phyloP scores from a whole-genome alignment of 164 flowering plant species.

The Annona cherimola region DNA sequence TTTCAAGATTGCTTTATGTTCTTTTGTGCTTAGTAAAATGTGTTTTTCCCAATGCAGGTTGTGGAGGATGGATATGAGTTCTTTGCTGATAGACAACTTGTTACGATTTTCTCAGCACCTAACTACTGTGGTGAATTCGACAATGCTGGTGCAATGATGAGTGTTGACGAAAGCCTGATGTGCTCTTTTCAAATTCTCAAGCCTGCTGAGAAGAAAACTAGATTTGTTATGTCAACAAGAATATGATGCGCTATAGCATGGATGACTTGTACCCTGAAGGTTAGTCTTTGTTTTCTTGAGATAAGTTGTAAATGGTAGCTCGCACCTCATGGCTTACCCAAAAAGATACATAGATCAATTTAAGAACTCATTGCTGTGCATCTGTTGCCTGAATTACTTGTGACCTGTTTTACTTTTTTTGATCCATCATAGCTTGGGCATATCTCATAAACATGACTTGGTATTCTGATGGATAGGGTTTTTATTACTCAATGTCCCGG shows the following conservation, averaged over 20 bases:
- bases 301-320: too few relatives aligned
- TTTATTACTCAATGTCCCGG: too few relatives aligned
- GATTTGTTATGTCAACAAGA: conserved; percentile 37
- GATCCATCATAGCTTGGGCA: too few relatives aligned
- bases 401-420: too few relatives aligned
- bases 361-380: too few relatives aligned
- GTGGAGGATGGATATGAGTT: conserved; percentile 91
- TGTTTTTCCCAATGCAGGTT: conserved; percentile 41
- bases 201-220: conserved; percentile 56
- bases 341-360: too few relatives aligned
- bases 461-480: too few relatives aligned
- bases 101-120: conserved; percentile 84
- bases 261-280: background rate
- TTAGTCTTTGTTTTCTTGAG: background rate
- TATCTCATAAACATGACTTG: too few relatives aligned
- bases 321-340: too few relatives aligned
- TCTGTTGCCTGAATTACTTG: too few relatives aligned
- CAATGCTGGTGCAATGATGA: conserved; percentile 93
- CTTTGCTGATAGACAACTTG: conserved; percentile 80
- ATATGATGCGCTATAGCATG: conserved; percentile 7
- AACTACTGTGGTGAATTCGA: conserved; percentile 88
- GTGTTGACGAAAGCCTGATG: conserved; percentile 80
- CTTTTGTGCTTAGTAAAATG: background rate
- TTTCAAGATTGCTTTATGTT: background rate
- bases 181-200: conserved; percentile 82